A percentile compares a stretch with the other conserved stretches of the same genome.
Conservation (phyloP, 257 asterid species). For the Solanum tarijense region DNA sequence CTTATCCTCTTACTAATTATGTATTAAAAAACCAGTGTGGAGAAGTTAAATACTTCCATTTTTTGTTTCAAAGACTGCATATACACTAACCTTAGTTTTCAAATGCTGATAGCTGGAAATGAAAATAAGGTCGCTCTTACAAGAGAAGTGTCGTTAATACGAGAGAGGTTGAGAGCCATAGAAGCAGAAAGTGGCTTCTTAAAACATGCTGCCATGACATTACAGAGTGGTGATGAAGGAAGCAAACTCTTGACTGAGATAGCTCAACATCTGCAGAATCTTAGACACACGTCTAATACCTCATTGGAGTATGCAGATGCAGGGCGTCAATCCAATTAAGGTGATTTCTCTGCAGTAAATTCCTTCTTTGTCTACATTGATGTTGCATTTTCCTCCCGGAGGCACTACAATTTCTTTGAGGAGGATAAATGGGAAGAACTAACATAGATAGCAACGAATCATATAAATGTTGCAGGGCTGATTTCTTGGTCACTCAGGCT, state of each 20-base stretch:
- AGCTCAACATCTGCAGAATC: constrained; percentile 60
- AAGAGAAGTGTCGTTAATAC: constrained; percentile 39
- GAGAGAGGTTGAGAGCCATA: constrained; percentile 45
- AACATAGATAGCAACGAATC: background rate
- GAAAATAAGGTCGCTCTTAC: constrained; percentile 25
- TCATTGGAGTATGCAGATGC: background rate
- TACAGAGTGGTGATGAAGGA: constrained; percentile 67
- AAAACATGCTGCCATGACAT: constrained; percentile 67
- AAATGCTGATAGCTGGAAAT: constrained; percentile 4
- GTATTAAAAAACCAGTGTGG: too few relatives aligned
- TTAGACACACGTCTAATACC: constrained; percentile 24
- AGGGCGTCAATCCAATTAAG: background rate
- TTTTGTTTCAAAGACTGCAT: background rate
- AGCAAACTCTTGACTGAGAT: constrained; percentile 65
- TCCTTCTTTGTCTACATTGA: background rate
- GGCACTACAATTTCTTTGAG: background rate
- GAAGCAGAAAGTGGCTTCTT: constrained; percentile 67
- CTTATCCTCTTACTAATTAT: too few relatives aligned
- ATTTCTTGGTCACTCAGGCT: background rate
- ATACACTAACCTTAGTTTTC: background rate
- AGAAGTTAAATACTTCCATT: background rate
- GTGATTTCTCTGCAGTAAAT: background rate
- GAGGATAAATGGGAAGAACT: background rate
- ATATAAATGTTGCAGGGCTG: background rate
- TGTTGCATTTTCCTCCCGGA: background rate